Evolutionary conservation across 139 green algal genomes (phyloP).

Genomic region (Chlamydomonas asymmetrica): DNA sequence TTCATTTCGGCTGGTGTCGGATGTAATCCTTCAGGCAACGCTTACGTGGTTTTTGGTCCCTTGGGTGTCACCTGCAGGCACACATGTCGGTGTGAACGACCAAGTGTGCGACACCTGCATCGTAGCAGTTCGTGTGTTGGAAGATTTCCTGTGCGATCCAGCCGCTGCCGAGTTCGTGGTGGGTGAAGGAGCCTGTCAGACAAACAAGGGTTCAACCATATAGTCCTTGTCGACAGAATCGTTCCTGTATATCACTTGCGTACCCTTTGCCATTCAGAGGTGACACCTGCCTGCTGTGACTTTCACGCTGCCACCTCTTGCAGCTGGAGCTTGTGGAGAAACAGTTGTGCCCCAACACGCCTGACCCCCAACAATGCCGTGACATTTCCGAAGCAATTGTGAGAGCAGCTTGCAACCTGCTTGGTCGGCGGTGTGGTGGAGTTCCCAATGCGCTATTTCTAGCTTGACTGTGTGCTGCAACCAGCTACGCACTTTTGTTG

Average conservation of each 20-base stretch:
- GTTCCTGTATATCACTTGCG: not conserved
- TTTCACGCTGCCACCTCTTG: not conserved
- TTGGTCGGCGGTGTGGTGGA: not conserved
- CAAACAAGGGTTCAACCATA: not conserved
- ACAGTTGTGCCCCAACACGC: not conserved
- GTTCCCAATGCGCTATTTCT: not conserved
- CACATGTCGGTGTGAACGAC: too few species aligned
- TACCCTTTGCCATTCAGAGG: not conserved
- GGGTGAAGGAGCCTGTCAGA: not conserved
- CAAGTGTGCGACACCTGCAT: slow-evolving; percentile 2
- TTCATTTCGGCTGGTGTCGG: too few species aligned
- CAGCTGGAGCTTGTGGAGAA: not conserved
- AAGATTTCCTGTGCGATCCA: slow-evolving; percentile 1
- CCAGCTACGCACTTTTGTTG: too few species aligned
- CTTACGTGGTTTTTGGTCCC: too few species aligned
- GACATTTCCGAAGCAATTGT: not conserved
- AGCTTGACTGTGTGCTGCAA: too few species aligned
- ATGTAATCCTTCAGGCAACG: too few species aligned
- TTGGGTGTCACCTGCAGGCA: too few species aligned
- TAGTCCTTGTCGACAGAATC: not conserved
- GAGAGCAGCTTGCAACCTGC: not conserved
- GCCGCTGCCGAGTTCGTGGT: not conserved
- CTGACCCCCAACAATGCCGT: not conserved
- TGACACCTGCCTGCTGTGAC: not conserved
- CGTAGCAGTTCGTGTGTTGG: not conserved